Percentiles rank a stretch among this genome's conserved stretches.
phyloP scores from a whole-genome alignment of 2,329 filamentous ascomycete species.

The Incumbomyces lentus region DNA sequence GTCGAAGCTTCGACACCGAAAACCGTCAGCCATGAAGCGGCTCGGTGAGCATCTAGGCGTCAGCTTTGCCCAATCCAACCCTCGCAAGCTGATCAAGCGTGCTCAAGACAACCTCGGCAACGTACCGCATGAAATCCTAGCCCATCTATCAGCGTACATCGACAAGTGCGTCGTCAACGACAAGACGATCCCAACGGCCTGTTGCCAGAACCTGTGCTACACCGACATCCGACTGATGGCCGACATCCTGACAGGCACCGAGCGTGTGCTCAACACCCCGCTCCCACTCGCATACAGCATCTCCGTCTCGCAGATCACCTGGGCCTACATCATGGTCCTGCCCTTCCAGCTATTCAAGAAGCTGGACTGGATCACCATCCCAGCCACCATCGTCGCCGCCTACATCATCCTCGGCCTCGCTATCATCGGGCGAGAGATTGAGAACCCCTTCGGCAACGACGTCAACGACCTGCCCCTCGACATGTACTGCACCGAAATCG shows the following conservation, averaged over 20 bases:
- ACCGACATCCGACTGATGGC: constrained; percentile 55
- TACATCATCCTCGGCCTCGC: constrained; percentile 76
- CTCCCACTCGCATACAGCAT: constrained; percentile 76
- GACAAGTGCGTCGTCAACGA: constrained; percentile 36
- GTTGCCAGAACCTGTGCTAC: constrained; percentile 35
- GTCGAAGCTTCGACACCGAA: constrained; percentile 25
- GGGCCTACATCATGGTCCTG: constrained; percentile 69
- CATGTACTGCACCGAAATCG: constrained; percentile 63
- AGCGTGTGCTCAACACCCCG: constrained; percentile 72
- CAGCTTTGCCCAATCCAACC: constrained; percentile 67
- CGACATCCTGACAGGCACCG: constrained; percentile 61
- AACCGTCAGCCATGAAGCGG: constrained; percentile 49
- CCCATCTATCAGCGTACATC: constrained; percentile 57
- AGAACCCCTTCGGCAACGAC: constrained; percentile 75
- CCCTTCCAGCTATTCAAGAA: constrained; percentile 64
- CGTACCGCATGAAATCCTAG: constrained; percentile 71
- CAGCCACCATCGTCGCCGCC: constrained; percentile 58
- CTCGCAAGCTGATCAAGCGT: constrained; percentile 64
- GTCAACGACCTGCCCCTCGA: constrained; percentile 75
- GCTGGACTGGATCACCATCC: constrained; percentile 66
- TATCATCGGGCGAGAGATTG: constrained; percentile 68
- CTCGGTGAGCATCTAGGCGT: constrained; percentile 65
- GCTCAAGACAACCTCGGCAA: constrained; percentile 66
- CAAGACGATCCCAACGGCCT: constrained; percentile 26
- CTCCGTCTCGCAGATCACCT: constrained; percentile 75